These are phyloP conservation scores for Alternaria sp. DNA, from an alignment of 2,329 filamentous ascomycete species.

Conservation along the genomic window DNA sequence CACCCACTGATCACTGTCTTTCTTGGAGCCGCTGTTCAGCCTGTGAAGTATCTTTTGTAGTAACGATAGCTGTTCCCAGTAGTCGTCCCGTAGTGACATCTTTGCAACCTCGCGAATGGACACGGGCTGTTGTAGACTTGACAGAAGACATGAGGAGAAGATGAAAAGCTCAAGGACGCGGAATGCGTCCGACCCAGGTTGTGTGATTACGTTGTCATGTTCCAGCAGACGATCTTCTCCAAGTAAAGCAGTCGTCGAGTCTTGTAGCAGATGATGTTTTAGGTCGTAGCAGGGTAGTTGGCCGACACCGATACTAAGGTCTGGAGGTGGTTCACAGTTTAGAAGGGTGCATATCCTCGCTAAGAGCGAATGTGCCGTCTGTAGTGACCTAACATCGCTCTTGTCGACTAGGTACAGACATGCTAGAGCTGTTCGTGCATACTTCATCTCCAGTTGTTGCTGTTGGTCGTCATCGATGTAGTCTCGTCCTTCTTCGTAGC, in stretches of 20 bases:
- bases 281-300: constrained; percentile 55
- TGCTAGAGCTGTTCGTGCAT: constrained; percentile 73
- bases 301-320: constrained; percentile 55
- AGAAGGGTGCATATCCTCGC: constrained; percentile 67
- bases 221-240: constrained; percentile 61
- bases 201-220: constrained; percentile 70
- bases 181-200: constrained; percentile 64
- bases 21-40: constrained; percentile 62
- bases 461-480: constrained; percentile 69
- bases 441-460: constrained; percentile 67
- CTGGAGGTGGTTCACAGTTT: constrained; percentile 65
- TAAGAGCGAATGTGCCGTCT: constrained; percentile 68
- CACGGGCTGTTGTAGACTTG: constrained; percentile 52
- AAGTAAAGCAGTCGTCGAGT: constrained; percentile 46
- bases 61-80: constrained; percentile 69
- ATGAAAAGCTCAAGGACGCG: constrained; percentile 70
- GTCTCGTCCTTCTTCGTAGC: constrained; percentile 60
- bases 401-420: constrained; percentile 72
- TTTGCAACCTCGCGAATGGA: constrained; percentile 61
- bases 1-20: constrained; percentile 63
- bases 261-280: constrained; percentile 45
- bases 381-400: constrained; percentile 65
- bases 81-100: constrained; percentile 69
- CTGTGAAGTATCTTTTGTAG: constrained; percentile 67
- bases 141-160: constrained; percentile 57